Base-by-base conservation (phyloP, 2,329 filamentous ascomycete genomes). In the Sporothrix variecibatus region DNA sequence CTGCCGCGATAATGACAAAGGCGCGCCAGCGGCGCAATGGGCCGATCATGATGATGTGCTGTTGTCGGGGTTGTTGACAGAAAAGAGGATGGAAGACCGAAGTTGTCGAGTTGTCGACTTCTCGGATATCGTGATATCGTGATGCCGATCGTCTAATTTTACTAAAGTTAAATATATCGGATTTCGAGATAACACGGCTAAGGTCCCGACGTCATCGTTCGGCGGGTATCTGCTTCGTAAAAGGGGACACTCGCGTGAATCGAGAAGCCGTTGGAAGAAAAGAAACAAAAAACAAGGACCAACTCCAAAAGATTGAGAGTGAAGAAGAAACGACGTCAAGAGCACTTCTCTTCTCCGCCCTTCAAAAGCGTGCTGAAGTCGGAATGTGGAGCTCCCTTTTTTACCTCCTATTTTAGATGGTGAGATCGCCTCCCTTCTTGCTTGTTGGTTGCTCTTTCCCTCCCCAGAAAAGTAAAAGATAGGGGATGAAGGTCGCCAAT, bases 1-100 rank as follows among this genome's bases (percentile, higher is more conserved):
- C 51, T 20, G 60, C 49, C 3, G 72, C 73, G 26, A 75, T 60
- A 40, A 74, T 31, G 31, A 78, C 58, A 43, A 77, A 72, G 2
- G 73, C 28, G 49, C 76, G 77, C 76, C 76, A 77, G 49, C 78
- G 77, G 56, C 76, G 76, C 56, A 77, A 46, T 12, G 75, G 71
- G n/a, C 74, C 75, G 34, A 76, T 49, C 75, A 76, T 75, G 62
- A 40, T 49, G 56, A 20, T 51, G 43, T 53, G 51, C 31, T 5
- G 62, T 9, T 62, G 17, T 12, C 6, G 34, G 38, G 71, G 40
- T 34, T 23, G 51, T 3, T 7, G 31, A n/a, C n/a, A 62, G 28
- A 43, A n/a, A 7, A 53, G 64, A 62, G 23, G 51, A 23, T 49
- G 34, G 34, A 31, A 17, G 40, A 51, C 23, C 9, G 20, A 51